Evolutionary conservation across 2,329 filamentous ascomycete species (phyloP).

Genomic region (Colletotrichum liriopes): DNA sequence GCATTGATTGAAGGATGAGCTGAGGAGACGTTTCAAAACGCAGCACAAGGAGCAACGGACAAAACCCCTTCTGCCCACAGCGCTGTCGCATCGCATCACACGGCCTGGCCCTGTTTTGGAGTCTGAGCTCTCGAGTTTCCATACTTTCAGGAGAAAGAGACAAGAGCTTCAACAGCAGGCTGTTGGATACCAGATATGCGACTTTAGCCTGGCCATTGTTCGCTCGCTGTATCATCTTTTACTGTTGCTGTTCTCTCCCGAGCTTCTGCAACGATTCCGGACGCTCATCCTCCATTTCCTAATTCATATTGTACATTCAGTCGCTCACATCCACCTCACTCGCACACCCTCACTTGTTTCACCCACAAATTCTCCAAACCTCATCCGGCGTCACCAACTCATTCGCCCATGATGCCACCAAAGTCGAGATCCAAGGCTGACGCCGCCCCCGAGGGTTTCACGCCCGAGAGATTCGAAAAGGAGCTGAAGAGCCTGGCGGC

Average conservation of each 20-base stretch:
- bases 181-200: conserved; percentile 33
- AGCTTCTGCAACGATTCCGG: conserved; percentile 3
- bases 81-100: conserved; percentile 32
- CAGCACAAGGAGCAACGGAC: conserved; percentile 12
- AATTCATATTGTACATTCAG: conserved; percentile 11
- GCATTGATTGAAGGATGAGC: conserved; percentile 33
- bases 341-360: background rate
- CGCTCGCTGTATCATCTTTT: background rate
- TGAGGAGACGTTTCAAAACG: conserved; percentile 44
- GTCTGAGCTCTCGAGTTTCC: conserved; percentile 14
- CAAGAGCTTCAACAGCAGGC: conserved; percentile 40
- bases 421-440: conserved; percentile 33
- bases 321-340: background rate
- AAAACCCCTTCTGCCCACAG: conserved; percentile 34
- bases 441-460: conserved; percentile 54
- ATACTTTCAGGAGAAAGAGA: background rate
- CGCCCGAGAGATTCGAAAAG: conserved; percentile 67
- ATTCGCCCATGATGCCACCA: conserved; percentile 30
- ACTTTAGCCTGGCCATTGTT: conserved; percentile 4
- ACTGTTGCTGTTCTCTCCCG: background rate
- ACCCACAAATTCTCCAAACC: background rate
- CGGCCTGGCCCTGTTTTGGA: conserved; percentile 17
- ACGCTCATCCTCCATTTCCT: conserved; percentile 19
- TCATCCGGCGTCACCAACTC: background rate
- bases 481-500: conserved; percentile 68